Conservation (phyloP, 2,329 filamentous ascomycete species). For the Calonectria naviculata region DNA sequence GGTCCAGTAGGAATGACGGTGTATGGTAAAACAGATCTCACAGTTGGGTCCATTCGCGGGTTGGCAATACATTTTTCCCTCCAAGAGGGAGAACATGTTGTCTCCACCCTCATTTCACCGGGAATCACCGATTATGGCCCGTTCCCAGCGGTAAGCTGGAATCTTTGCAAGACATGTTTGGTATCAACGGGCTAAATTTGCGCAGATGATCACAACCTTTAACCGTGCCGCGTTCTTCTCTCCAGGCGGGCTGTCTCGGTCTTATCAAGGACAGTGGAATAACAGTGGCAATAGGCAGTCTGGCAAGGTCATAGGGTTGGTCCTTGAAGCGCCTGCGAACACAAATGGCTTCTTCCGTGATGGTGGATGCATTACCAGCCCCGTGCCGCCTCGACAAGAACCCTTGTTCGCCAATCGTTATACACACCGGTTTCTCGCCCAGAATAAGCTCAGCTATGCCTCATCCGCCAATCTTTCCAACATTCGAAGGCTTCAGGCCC, state of each 20-base stretch:
- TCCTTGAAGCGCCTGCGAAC: neutral
- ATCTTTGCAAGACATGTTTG: too few relatives aligned
- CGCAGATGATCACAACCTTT: neutral
- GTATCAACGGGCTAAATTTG: neutral
- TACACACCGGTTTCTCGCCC: neutral
- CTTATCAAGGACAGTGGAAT: neutral
- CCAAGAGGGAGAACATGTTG: neutral
- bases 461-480: neutral
- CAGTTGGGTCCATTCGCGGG: neutral
- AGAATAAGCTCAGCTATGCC: neutral
- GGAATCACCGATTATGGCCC: neutral
- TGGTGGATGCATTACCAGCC: neutral
- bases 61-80: neutral
- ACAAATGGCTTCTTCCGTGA: slow-evolving; percentile 1
- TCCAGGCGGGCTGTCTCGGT: neutral
- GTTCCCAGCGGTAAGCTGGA: neutral
- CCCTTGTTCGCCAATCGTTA: neutral
- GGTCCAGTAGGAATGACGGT: neutral
- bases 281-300: neutral
- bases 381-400: neutral
- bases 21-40: neutral
- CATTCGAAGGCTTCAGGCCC: neutral
- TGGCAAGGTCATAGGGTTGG: neutral
- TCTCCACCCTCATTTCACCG: neutral
- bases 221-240: slow-evolving; percentile 2